Conservation (phyloP, 2,329 filamentous ascomycete species). For the Aspergillus sp. region DNA sequence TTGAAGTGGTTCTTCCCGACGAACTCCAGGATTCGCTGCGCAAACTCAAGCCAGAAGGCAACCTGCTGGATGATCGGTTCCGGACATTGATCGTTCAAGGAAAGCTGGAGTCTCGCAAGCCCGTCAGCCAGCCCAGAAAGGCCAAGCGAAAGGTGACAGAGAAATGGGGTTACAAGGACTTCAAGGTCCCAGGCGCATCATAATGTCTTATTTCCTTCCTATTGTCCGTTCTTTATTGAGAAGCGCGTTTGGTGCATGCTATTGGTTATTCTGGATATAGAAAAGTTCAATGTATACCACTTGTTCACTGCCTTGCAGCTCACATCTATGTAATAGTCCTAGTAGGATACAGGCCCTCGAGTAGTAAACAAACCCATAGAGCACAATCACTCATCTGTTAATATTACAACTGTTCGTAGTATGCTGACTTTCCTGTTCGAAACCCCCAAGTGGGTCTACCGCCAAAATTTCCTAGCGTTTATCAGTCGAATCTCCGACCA, state of each 20-base stretch:
- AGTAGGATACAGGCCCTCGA: background rate
- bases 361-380: background rate
- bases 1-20: conserved; percentile 76
- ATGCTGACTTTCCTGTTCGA: conserved; percentile 2
- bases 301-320: background rate
- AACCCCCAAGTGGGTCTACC: conserved; percentile 8
- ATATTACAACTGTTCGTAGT: background rate
- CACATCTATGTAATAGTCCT: conserved; percentile 1
- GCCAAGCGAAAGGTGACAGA: conserved; percentile 74
- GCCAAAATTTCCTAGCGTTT: conserved; percentile 13
- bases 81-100: conserved; percentile 80
- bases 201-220: conserved; percentile 16
- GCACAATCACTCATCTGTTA: too few relatives aligned
- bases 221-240: conserved; percentile 6
- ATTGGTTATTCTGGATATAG: background rate
- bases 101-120: conserved; percentile 76
- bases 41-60: conserved; percentile 88
- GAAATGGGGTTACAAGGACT: conserved; percentile 98
- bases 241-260: conserved; percentile 1
- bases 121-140: conserved; percentile 74
- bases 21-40: conserved; percentile 76
- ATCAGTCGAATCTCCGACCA: background rate
- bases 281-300: background rate
- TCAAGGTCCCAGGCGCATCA: conserved; percentile 47
- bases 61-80: conserved; percentile 85